These are phyloP conservation scores for Puccinellia tenuiflora DNA, from an alignment of 176 grass and related monocot genomes.

Conservation along the genomic window DNA sequence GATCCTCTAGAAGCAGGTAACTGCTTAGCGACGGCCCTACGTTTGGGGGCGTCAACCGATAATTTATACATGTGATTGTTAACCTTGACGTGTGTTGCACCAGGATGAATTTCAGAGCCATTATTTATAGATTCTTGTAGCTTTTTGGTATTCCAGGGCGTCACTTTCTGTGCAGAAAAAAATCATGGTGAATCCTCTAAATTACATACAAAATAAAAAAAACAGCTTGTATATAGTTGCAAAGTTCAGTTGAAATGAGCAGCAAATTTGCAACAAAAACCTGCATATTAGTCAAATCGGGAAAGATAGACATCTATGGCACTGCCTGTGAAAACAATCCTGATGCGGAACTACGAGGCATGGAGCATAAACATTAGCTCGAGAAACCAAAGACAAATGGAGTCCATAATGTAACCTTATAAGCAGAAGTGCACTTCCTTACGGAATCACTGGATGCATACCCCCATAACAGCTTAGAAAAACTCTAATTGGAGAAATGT, in stretches of 20 bases:
- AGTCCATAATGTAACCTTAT: neutral
- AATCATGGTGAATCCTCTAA: neutral
- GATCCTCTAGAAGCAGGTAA: conserved; percentile 57
- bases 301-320: neutral
- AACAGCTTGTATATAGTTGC: neutral
- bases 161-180: conserved; percentile 61
- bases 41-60: conserved; percentile 33
- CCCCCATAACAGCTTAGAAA: neutral
- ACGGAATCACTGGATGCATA: neutral
- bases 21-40: conserved; percentile 44
- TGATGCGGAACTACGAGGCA: neutral
- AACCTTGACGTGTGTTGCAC: conserved; percentile 82
- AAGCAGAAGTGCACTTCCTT: neutral
- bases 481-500: neutral
- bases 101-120: conserved; percentile 76
- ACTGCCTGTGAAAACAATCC: neutral
- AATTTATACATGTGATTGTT: conserved; percentile 52
- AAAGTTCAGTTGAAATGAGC: neutral
- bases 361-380: neutral
- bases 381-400: neutral
- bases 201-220: conserved; percentile 3
- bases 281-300: neutral
- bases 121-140: conserved; percentile 66
- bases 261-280: neutral
- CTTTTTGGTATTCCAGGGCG: conserved; percentile 68